Percentiles rank a stretch among this genome's conserved stretches.
Conservation (phyloP, 192 early-diverging fungal genomes). For the Globomyces pollinis-pini region DNA sequence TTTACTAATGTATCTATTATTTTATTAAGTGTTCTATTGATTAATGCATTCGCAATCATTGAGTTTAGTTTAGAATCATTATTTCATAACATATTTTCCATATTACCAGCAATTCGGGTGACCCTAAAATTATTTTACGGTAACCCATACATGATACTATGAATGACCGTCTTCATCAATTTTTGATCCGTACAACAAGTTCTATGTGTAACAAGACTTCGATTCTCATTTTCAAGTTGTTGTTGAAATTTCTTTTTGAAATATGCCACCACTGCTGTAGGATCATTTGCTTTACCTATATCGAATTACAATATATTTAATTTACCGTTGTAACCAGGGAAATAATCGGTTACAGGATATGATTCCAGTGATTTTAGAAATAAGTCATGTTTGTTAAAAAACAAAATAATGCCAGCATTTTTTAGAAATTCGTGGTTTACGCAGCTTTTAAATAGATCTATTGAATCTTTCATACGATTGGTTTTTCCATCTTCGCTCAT, state of each 20-base stretch:
- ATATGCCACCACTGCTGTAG: slow-evolving; percentile 19
- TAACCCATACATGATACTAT: not conserved
- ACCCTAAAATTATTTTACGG: no score
- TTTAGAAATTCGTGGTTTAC: slow-evolving; percentile 31
- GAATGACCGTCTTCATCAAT: slow-evolving; percentile 3
- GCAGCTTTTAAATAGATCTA: slow-evolving; percentile 31
- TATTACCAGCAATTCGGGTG: no score
- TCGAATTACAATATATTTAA: not conserved
- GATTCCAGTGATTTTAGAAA: slow-evolving; percentile 29
- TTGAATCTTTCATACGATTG: slow-evolving; percentile 37
- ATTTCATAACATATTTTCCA: no score
- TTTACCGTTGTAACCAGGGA: slow-evolving; percentile 37
- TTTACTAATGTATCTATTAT: no score
- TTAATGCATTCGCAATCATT: no score
- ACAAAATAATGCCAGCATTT: slow-evolving; percentile 29
- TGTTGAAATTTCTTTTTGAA: slow-evolving; percentile 26
- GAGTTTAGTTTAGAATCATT: no score
- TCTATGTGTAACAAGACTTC: not conserved
- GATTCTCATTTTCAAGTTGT: not conserved
- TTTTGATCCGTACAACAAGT: slow-evolving; percentile 9
- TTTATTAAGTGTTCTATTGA: no score
- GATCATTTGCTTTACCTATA: slow-evolving; percentile 15
- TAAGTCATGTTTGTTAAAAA: slow-evolving; percentile 45
- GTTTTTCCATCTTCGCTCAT: slow-evolving; percentile 30
- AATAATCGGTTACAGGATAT: slow-evolving; percentile 24